These are phyloP conservation scores for Gossypium schwendimanii DNA, from an alignment of 441 rosid genomes.

Conservation along the genomic window DNA sequence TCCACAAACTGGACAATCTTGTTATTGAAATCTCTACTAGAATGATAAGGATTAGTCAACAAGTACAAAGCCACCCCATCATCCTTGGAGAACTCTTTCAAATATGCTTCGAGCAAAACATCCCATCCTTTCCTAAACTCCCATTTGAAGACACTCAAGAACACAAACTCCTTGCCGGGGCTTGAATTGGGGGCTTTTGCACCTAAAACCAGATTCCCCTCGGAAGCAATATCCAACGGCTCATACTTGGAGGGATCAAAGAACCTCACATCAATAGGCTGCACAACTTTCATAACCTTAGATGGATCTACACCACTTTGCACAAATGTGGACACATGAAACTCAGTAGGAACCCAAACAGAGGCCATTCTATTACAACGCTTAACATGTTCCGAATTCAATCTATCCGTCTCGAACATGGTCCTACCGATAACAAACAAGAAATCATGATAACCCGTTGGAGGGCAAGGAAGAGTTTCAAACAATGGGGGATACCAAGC, in stretches of 20 bases:
- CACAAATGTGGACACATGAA: constrained; percentile 67
- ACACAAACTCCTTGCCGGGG: constrained; percentile 39
- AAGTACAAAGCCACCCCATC: constrained; percentile 56
- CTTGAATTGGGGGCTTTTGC: constrained; percentile 4
- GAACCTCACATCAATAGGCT: constrained; percentile 62
- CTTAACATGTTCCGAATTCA: constrained; percentile 46
- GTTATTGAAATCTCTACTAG: constrained; percentile 51
- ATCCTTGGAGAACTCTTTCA: constrained; percentile 48
- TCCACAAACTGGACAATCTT: constrained; percentile 61
- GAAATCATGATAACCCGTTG: constrained; percentile 43
- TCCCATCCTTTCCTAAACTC: constrained; percentile 91
- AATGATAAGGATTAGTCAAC: constrained; percentile 72
- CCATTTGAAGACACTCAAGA: constrained; percentile 85
- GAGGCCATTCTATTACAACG: constrained; percentile 66
- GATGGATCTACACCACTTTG: constrained; percentile 63
- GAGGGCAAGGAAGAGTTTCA: constrained; percentile 73
- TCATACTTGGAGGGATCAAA: constrained; percentile 50
- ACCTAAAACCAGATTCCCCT: constrained; percentile 48
- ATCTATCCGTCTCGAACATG: constrained; percentile 83
- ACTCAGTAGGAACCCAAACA: constrained; percentile 85
- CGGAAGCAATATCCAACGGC: constrained; percentile 34
- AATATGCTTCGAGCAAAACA: constrained; percentile 62
- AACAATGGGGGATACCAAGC: constrained; percentile 89
- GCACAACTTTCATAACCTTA: constrained; percentile 69
- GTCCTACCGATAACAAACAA: constrained; percentile 65